Base-by-base conservation (phyloP, 2,329 filamentous ascomycete genomes). In the Setomelanomma holmii region DNA sequence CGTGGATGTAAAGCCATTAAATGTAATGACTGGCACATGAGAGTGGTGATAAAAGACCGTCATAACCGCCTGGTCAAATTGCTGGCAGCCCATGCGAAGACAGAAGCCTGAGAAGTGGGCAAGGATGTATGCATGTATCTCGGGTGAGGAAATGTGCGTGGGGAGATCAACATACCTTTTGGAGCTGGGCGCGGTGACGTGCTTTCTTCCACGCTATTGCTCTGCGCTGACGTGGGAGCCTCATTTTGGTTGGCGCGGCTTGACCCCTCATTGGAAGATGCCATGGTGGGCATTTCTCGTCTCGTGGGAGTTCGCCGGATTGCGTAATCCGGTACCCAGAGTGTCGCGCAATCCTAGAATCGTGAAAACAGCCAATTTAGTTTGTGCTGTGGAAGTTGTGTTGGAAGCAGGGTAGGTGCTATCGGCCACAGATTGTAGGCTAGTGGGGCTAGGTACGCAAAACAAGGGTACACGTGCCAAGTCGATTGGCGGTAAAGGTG, bases 121-220 rank as follows among this genome's bases (percentile, higher is more conserved):
- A n/a, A n/a, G n/a, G n/a, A n/a, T n/a, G n/a, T n/a, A n/a, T n/a
- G n/a, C n/a, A n/a, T n/a, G n/a, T n/a, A n/a, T n/a, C 27, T 30
- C 27, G 27, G 27, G 10, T 30, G 27, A n/a, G n/a, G n/a, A n/a
- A 30, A 30, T 30, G 27, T 30, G 27, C 27, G 27, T 36, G 34
- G 14, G 49, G 51, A 39, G 30, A 42, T 40, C 41, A 51, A 73
- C 71, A 65, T 58, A 73, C 71, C 66, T 67, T 74, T 74, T 40
- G 60, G 52, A 45, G 52, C 40, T 22, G 61, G 44, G 52, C 57
- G 66, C 38, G 68, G 64, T 57, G 71, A 72, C 52, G 57, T 52
- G 56, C 60, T 61, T 39, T 56, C 65, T n/a, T 67, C 64, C 45
- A 57, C 53, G 36, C 53, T 53, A 44, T 48, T 55, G 52, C 50